A percentile compares a stretch with the other conserved stretches of the same genome.
Conservation (phyloP, 2,329 filamentous ascomycete genomes). For the Ophiobolus disseminans region DNA sequence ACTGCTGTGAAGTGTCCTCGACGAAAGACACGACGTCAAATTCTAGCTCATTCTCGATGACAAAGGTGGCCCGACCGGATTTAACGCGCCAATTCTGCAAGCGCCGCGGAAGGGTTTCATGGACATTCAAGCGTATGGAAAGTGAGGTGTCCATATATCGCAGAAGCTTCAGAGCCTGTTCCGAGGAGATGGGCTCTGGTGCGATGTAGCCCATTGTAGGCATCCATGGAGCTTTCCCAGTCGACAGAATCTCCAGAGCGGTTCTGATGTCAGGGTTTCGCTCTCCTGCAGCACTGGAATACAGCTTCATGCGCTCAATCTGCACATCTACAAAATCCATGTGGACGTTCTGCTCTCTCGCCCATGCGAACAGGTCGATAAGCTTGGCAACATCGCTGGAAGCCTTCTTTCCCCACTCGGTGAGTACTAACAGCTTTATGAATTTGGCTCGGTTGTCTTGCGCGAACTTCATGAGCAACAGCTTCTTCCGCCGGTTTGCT, state of each 20-base stretch:
- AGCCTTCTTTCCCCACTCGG: constrained; percentile 77
- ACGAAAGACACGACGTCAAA: constrained; percentile 90
- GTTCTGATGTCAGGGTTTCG: constrained; percentile 92
- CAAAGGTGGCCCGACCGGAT: constrained; percentile 90
- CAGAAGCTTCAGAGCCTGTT: constrained; percentile 76
- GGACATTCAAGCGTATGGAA: constrained; percentile 80
- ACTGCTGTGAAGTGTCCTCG: constrained; percentile 81
- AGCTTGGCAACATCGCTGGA: constrained; percentile 79
- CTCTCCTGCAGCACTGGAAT: constrained; percentile 74
- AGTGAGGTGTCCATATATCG: constrained; percentile 84
- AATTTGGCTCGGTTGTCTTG: constrained; percentile 84
- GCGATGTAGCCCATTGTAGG: constrained; percentile 83
- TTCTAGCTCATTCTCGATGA: constrained; percentile 83
- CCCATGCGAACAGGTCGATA: constrained; percentile 83
- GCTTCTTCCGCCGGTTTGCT: constrained; percentile 68
- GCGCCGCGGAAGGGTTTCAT: constrained; percentile 81
- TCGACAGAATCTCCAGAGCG: constrained; percentile 82
- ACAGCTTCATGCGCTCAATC: constrained; percentile 73
- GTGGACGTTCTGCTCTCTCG: constrained; percentile 52
- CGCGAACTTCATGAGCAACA: constrained; percentile 75
- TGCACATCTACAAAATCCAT: constrained; percentile 61
- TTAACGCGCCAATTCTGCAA: constrained; percentile 80
- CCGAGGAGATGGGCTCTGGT: constrained; percentile 71
- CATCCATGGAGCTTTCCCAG: constrained; percentile 77
- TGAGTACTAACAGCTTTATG: constrained; percentile 89